Conservation (phyloP, 176 grass and related monocot genomes). For the Saccharum officinarum region DNA sequence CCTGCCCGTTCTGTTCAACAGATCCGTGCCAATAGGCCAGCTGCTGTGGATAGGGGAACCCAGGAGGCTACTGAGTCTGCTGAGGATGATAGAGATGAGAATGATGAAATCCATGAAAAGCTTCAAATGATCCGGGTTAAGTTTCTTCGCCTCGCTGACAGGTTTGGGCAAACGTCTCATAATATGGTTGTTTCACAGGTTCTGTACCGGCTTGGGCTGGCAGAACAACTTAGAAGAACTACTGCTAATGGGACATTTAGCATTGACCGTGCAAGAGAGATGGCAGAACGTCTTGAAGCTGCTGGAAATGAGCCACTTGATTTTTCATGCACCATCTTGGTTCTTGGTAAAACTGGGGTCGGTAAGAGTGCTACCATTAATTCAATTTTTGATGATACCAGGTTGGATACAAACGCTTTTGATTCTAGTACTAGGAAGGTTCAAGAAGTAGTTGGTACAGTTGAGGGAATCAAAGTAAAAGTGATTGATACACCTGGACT, state of each 20-base stretch:
- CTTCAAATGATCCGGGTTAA: conserved; percentile 92
- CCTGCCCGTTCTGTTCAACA: conserved; percentile 57
- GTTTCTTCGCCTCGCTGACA: conserved; percentile 79
- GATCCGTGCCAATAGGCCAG: conserved; percentile 46
- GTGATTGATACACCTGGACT: conserved; percentile 97
- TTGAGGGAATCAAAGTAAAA: conserved; percentile 82
- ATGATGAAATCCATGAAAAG: conserved; percentile 88
- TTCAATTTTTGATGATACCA: conserved; percentile 75
- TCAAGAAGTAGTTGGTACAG: conserved; percentile 65
- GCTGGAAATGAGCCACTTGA: conserved; percentile 62
- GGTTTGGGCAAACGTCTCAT: conserved; percentile 85
- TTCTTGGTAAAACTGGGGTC: conserved; percentile 92
- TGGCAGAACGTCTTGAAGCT: conserved; percentile 86
- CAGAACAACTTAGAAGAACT: conserved; percentile 87
- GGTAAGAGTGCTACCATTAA: conserved; percentile 97
- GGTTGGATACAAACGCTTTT: conserved; percentile 76
- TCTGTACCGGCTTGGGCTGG: conserved; percentile 88
- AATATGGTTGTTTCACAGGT: conserved; percentile 97
- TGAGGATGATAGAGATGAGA: conserved; percentile 64
- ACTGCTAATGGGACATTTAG: conserved; percentile 58
- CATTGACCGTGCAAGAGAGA: conserved; percentile 69
- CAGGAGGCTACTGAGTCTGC: conserved; percentile 44
- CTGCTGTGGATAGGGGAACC: conserved; percentile 29
- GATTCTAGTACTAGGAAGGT: conserved; percentile 71
- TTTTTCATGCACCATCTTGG: conserved; percentile 90